Base-by-base conservation (phyloP, 352 stramenopile species). In the Globisporangium orthogonon region DNA sequence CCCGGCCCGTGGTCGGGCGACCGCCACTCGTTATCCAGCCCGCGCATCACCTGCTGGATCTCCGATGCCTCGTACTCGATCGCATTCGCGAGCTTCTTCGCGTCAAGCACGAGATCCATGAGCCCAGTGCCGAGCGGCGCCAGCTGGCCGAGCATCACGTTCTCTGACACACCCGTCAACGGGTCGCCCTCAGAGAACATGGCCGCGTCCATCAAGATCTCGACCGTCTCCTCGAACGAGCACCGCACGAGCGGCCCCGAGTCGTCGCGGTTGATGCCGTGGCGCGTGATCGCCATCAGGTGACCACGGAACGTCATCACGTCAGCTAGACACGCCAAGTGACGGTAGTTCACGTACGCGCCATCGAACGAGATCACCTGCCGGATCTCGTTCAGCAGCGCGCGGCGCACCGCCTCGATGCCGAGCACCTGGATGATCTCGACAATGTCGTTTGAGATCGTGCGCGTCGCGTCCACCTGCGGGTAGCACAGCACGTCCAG, bases 171-270 rank as follows among this genome's bases (percentile, higher is more conserved):
- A 64, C 97, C 97, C 46, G 96, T 96, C 37, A 99, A 70, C 44
- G 96, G 87, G 73, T 99, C 97, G 58, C 93, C 89, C 66, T 99
- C 96, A 9, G 94, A 94, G 72, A 98, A 99, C 61, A 98, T 89
- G 23, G 97, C 97, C 48, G 97, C 95, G 70, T 99, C 95, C 90
- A 99, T 99, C 28, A 99, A 78, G 79, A 99, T 98, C 67, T 99
- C 97, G 33, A 99, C 96, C 11, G 97, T 99, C 79, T 99, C 97
- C 78, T 99, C 97, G 67, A 99, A 99, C 39, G 96, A 99, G 66
- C 92, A 97, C 40, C 96, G 90, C 40, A 99, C 86, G 30, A 99
- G 77, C n/a, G 97, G 97, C 18, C 97, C 97, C 61, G 93, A 98
- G 68, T 99, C 97, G 58, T 98, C 96, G 52, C 97, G 92, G 72